Evolutionary conservation across 176 grass and related monocot genomes (phyloP).

Genomic region (Aegilops umbellulata): DNA sequence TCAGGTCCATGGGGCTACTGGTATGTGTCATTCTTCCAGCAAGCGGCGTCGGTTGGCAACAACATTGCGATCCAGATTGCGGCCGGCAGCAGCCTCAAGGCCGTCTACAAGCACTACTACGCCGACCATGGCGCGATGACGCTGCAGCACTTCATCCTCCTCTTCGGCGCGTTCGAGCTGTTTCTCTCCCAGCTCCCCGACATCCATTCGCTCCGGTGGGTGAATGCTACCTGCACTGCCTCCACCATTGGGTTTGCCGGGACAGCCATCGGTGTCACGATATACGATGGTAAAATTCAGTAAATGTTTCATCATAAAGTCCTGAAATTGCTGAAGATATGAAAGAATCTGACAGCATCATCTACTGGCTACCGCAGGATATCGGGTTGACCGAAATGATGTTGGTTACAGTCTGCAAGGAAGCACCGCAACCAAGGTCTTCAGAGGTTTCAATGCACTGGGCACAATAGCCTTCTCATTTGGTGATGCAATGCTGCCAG

Average conservation of each 20-base stretch:
- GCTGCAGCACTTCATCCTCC: conserved; percentile 79
- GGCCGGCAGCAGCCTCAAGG: conserved; percentile 83
- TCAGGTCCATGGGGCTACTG: conserved; percentile 72
- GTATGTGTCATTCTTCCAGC: conserved; percentile 67
- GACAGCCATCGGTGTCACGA: conserved; percentile 56
- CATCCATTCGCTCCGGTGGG: conserved; percentile 79
- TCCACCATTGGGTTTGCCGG: conserved; percentile 69
- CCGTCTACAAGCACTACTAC: conserved; percentile 62
- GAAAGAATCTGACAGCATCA: not conserved
- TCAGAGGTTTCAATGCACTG: conserved; percentile 63
- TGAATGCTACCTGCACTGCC: conserved; percentile 73
- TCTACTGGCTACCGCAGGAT: conserved; percentile 16
- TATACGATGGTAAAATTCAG: conserved; percentile 62
- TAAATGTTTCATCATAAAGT: not conserved
- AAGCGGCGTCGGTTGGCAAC: conserved; percentile 73
- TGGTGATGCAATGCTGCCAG: conserved; percentile 86
- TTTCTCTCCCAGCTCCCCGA: conserved; percentile 77
- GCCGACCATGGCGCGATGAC: conserved; percentile 14
- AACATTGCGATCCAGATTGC: conserved; percentile 88
- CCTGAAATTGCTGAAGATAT: not conserved
- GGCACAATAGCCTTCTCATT: conserved; percentile 87
- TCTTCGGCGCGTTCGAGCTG: conserved; percentile 60
- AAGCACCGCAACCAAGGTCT: conserved; percentile 44
- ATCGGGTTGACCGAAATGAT: conserved; percentile 34
- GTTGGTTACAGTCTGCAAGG: conserved; percentile 59